phyloP scores from a whole-genome alignment of 306 rosid species.

The Cicer arietinum region DNA sequence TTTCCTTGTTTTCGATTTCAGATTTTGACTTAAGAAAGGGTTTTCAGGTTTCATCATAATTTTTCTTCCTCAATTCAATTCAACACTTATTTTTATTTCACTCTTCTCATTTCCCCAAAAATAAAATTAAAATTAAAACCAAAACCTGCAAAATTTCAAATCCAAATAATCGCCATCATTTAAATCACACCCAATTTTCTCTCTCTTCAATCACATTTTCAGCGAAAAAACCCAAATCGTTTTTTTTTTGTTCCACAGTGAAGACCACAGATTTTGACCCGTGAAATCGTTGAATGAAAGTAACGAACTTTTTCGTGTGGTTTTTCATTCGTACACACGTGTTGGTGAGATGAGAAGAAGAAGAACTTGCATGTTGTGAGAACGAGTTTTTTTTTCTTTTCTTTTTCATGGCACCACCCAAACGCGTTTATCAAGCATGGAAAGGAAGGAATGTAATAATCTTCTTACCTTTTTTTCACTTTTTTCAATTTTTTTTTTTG shows the following conservation, averaged over 20 bases:
- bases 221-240: slow-evolving; percentile 40
- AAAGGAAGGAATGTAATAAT: slow-evolving; percentile 93
- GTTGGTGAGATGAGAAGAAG: slow-evolving; percentile 50
- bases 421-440: slow-evolving; percentile 91
- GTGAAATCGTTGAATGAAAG: slow-evolving; percentile 45
- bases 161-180: slow-evolving; percentile 46
- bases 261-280: slow-evolving; percentile 43
- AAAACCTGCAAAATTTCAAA: slow-evolving; percentile 42
- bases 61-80: not conserved
- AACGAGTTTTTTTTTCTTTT: slow-evolving; percentile 10
- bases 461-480: not conserved
- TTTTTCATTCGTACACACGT: slow-evolving; percentile 24
- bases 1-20: not conserved
- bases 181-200: slow-evolving; percentile 38
- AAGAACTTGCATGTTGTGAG: slow-evolving; percentile 43
- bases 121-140: not conserved
- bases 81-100: slow-evolving; percentile 23
- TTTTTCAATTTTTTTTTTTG: not conserved
- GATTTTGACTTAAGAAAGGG: slow-evolving; percentile 34
- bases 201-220: slow-evolving; percentile 29
- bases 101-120: not conserved
- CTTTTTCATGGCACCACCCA: slow-evolving; percentile 67
- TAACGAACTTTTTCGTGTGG: not conserved
- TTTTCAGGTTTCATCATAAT: not conserved
- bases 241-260: not conserved